These are phyloP conservation scores for Scedosporium apiospermum DNA, from an alignment of 2,329 filamentous ascomycete species.

Conservation along the genomic window DNA sequence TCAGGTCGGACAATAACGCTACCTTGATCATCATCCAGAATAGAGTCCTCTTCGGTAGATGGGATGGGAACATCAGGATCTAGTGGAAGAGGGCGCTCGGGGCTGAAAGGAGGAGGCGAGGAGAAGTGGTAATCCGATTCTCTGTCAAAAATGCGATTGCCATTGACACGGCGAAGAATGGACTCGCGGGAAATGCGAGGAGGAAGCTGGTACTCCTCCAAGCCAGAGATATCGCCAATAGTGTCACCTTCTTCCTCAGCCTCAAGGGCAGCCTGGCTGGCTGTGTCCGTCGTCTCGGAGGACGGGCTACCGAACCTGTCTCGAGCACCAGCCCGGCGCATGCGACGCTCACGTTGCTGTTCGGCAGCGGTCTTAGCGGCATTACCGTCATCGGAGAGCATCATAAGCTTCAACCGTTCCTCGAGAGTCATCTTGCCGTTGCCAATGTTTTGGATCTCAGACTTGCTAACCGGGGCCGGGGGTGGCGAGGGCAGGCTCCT, in stretches of 20 bases:
- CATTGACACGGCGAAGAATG: slow-evolving; percentile 81
- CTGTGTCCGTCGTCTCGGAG: slow-evolving; percentile 25
- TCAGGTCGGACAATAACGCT: slow-evolving; percentile 63
- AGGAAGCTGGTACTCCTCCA: slow-evolving; percentile 57
- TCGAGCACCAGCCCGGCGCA: slow-evolving; percentile 50
- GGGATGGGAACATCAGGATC: slow-evolving; percentile 89
- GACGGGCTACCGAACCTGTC: slow-evolving; percentile 37
- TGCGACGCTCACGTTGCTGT: slow-evolving; percentile 58
- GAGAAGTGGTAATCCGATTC: slow-evolving; percentile 57
- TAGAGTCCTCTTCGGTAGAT: slow-evolving; percentile 61
- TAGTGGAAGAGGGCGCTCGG: slow-evolving; percentile 49
- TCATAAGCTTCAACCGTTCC: slow-evolving; percentile 80
- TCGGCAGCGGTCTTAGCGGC: slow-evolving; percentile 48
- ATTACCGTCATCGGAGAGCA: slow-evolving; percentile 60
- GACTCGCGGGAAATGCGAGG: slow-evolving; percentile 86
- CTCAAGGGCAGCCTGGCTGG: slow-evolving; percentile 14
- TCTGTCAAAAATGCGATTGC: slow-evolving; percentile 41
- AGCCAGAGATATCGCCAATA: slow-evolving; percentile 47
- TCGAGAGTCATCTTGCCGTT: slow-evolving; percentile 74
- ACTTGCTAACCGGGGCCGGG: slow-evolving; percentile 58
- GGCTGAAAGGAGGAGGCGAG: slow-evolving; percentile 50
- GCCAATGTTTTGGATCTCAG: slow-evolving; percentile 68
- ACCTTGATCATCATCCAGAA: slow-evolving; percentile 42
- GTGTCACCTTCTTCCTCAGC: slow-evolving; percentile 48
- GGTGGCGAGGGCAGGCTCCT: slow-evolving; percentile 67